These are phyloP conservation scores for Penicillium coprophilum DNA, from an alignment of 495 filamentous ascomycete species.

Conservation along the genomic window DNA sequence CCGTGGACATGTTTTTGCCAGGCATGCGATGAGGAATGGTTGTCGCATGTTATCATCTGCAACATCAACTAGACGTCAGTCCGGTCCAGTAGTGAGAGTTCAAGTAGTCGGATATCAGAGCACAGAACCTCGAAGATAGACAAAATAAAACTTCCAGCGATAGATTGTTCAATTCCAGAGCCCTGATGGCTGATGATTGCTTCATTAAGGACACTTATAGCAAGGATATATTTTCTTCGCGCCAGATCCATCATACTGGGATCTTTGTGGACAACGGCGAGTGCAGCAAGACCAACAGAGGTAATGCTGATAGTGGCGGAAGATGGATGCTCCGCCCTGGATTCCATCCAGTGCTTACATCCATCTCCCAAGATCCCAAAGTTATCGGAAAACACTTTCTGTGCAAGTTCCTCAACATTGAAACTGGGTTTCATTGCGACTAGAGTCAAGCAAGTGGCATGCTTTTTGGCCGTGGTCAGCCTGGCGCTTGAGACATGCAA, in stretches of 20 bases:
- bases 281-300: conserved; percentile 2
- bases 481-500: background rate
- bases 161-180: background rate
- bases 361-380: background rate
- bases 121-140: conserved; percentile 1
- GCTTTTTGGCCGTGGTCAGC: background rate
- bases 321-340: background rate
- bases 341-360: conserved; percentile 1
- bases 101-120: background rate
- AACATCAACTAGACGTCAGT: background rate
- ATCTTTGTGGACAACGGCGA: conserved; percentile 1
- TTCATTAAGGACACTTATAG: background rate
- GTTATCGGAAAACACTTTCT: background rate
- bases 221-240: background rate
- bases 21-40: background rate
- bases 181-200: background rate
- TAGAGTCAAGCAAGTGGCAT: too few relatives aligned
- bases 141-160: background rate
- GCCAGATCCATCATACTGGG: background rate
- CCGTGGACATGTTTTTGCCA: conserved; percentile 5
- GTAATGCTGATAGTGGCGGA: background rate
- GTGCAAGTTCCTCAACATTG: background rate
- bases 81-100: background rate
- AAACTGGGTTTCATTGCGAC: background rate
- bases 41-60: conserved; percentile 4